A percentile compares a stretch with the other conserved stretches of the same genome.
Conservation (phyloP, 495 filamentous ascomycete genomes). For the Wilcoxina mikolae region DNA sequence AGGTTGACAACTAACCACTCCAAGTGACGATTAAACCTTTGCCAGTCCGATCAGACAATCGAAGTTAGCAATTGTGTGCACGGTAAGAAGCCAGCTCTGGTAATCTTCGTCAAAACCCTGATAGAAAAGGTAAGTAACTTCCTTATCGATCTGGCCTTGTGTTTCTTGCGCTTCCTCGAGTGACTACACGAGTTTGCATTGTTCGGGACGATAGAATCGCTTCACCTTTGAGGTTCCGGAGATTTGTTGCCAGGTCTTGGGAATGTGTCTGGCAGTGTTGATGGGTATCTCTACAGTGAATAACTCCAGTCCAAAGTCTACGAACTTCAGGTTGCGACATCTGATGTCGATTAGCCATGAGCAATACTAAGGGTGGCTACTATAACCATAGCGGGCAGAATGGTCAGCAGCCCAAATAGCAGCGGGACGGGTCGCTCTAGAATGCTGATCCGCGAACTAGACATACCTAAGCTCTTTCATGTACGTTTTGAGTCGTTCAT, state of each 20-base stretch:
- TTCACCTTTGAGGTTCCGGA: conserved; percentile 74
- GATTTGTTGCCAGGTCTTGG: conserved; percentile 87
- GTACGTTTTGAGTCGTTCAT: conserved; percentile 53
- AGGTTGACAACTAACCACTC: conserved; percentile 77
- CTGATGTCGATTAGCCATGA: conserved; percentile 10
- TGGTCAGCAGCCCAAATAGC: too few relatives aligned
- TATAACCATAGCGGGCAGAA: too few relatives aligned
- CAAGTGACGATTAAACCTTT: conserved; percentile 68
- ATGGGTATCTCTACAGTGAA: conserved; percentile 89
- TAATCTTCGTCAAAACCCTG: conserved; percentile 79
- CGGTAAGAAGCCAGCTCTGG: conserved; percentile 65
- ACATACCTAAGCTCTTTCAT: conserved; percentile 48
- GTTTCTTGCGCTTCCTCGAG: conserved; percentile 90
- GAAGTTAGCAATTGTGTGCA: conserved; percentile 75
- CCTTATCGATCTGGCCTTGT: conserved; percentile 81
- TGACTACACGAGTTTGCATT: conserved; percentile 66
- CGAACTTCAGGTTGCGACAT: conserved; percentile 58
- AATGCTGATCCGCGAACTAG: too few relatives aligned
- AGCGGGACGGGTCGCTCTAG: too few relatives aligned
- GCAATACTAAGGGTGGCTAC: too few relatives aligned
- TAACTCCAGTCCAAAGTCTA: conserved; percentile 88
- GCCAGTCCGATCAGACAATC: conserved; percentile 91
- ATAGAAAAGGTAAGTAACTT: conserved; percentile 71
- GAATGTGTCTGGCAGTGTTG: conserved; percentile 58
- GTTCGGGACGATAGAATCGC: conserved; percentile 81